phyloP scores from a whole-genome alignment of 352 stramenopile species.

The Peronosclerospora sorghi region DNA sequence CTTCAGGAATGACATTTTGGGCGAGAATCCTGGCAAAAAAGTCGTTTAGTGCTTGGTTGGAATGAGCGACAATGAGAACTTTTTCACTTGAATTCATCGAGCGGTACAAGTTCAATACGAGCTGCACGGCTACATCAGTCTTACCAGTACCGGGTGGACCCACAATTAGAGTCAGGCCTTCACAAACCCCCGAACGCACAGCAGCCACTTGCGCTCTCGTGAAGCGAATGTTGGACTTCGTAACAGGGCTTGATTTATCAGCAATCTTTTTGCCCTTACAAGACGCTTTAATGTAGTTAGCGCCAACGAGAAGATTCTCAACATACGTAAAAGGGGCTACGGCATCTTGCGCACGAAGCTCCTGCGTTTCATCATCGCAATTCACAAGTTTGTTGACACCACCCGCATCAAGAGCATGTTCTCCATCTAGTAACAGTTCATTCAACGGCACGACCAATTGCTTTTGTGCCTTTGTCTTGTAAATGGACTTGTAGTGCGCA shows the following conservation, averaged over 20 bases:
- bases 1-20: constrained; percentile 54
- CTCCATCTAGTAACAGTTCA: constrained; percentile 34
- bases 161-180: constrained; percentile 91
- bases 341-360: constrained; percentile 24
- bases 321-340: constrained; percentile 44
- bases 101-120: constrained; percentile 90
- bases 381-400: constrained; percentile 31
- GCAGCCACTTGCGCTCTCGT: constrained; percentile 88
- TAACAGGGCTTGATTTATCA: not conserved
- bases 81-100: constrained; percentile 66
- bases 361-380: constrained; percentile 16
- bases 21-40: constrained; percentile 91
- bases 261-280: constrained; percentile 1
- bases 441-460: constrained; percentile 25
- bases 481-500: constrained; percentile 61
- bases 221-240: constrained; percentile 53
- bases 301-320: constrained; percentile 21
- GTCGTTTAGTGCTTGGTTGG: constrained; percentile 91
- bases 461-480: constrained; percentile 27
- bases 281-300: constrained; percentile 27
- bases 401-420: constrained; percentile 34
- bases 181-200: constrained; percentile 86
- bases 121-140: constrained; percentile 91
- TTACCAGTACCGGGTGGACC: constrained; percentile 91
- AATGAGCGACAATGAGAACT: constrained; percentile 92